These are phyloP conservation scores for Exsudoporus floridanus DNA, from an alignment of 1,284 basidiomycete genomes.

Conservation along the genomic window DNA sequence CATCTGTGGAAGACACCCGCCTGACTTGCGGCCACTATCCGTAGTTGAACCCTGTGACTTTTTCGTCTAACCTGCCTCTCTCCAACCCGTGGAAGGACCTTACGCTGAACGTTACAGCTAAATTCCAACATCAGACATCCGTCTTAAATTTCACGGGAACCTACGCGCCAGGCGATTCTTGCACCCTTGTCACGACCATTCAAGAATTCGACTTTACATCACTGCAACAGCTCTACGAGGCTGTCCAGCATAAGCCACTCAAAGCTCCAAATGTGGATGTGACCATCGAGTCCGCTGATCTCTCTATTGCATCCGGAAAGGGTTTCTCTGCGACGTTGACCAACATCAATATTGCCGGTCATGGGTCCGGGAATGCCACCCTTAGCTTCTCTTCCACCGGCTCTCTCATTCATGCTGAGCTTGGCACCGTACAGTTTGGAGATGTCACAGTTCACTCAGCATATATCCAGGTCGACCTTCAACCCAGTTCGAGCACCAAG, in stretches of 20 bases:
- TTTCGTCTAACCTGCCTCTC: neutral
- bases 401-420: slow-evolving; percentile 4
- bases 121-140: neutral
- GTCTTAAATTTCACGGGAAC: slow-evolving; percentile 3
- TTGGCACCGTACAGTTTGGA: slow-evolving; percentile 3
- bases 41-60: slow-evolving; percentile 8
- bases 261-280: slow-evolving; percentile 4
- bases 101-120: slow-evolving; percentile 1
- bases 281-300: slow-evolving; percentile 8
- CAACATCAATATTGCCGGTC: slow-evolving; percentile 6
- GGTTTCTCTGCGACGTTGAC: slow-evolving; percentile 8
- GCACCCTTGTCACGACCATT: neutral
- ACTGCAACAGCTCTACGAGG: slow-evolving; percentile 3
- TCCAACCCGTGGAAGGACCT: slow-evolving; percentile 7
- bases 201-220: slow-evolving; percentile 6
- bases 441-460: slow-evolving; percentile 5
- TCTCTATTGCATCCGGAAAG: neutral
- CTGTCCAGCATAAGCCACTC: slow-evolving; percentile 1
- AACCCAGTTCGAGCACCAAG: slow-evolving; percentile 2
- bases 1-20: neutral
- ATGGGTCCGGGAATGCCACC: neutral
- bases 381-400: slow-evolving; percentile 5
- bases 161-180: neutral
- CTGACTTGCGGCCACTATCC: neutral
- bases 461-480: slow-evolving; percentile 9